Conservation (phyloP, 2,329 filamentous ascomycete species). For the Ascochyta lentis region DNA sequence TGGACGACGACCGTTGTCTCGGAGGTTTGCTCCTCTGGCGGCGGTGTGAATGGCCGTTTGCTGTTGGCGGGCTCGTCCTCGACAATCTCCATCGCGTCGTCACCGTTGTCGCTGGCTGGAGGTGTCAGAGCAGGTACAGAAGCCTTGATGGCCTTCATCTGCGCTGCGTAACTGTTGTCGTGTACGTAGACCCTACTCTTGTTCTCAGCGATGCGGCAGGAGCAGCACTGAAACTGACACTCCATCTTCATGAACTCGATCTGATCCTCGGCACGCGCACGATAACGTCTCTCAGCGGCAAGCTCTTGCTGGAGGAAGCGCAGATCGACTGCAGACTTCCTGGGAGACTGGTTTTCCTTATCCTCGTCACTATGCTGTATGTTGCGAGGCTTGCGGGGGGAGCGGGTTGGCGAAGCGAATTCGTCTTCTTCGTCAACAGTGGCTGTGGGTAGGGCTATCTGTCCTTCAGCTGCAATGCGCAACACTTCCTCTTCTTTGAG, state of each 20-base stretch:
- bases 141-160: constrained; percentile 50
- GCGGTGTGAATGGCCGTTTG: constrained; percentile 31
- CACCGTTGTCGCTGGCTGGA: constrained; percentile 67
- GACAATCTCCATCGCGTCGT: constrained; percentile 42
- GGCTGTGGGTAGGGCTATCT: constrained; percentile 66
- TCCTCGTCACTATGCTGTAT: constrained; percentile 50
- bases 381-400: constrained; percentile 55
- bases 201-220: constrained; percentile 57
- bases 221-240: constrained; percentile 72
- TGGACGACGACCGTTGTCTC: constrained; percentile 21
- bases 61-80: constrained; percentile 29
- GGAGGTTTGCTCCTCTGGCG: constrained; percentile 21
- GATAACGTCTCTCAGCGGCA: constrained; percentile 61
- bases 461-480: constrained; percentile 74
- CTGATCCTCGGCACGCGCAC: constrained; percentile 73
- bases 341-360: constrained; percentile 56
- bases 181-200: constrained; percentile 50
- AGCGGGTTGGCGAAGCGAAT: constrained; percentile 67
- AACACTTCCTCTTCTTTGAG: constrained; percentile 76
- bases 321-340: constrained; percentile 54
- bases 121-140: constrained; percentile 65
- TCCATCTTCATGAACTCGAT: constrained; percentile 79
- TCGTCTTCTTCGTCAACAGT: constrained; percentile 64
- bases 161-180: constrained; percentile 42
- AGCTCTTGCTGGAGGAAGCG: constrained; percentile 61